Conservation (phyloP, 345 rosid genomes). For the Moringa oleifera region DNA sequence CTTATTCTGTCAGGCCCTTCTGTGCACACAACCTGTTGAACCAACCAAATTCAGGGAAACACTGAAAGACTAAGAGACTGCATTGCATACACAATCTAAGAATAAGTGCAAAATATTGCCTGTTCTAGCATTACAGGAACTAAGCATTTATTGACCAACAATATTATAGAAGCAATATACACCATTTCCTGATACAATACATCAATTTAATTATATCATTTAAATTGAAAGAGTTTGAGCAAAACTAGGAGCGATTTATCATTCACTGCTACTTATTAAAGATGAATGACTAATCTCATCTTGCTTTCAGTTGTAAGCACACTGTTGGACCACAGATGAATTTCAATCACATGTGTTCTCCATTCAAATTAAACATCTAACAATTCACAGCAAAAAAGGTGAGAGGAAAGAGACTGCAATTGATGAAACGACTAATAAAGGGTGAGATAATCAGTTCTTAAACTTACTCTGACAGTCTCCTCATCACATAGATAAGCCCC, state of each 20-base stretch:
- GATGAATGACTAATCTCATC: background rate
- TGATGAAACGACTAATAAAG: background rate
- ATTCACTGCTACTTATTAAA: background rate
- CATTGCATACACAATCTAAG: background rate
- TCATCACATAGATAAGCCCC: slow-evolving; percentile 96
- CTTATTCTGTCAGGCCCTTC: slow-evolving; percentile 97
- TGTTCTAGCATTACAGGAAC: slow-evolving; percentile 5
- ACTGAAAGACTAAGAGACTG: slow-evolving; percentile 3
- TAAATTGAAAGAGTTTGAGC: background rate
- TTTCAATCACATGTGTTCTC: background rate
- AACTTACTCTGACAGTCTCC: slow-evolving; percentile 88
- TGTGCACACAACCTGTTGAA: slow-evolving; percentile 76
- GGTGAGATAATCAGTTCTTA: slow-evolving; percentile 5
- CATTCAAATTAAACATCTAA: slow-evolving; percentile 1
- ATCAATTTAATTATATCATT: no score
- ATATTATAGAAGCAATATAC: no score
- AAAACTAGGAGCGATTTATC: background rate
- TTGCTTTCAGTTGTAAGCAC: background rate
- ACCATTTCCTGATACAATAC: no score
- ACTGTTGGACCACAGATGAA: background rate
- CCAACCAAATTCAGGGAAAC: slow-evolving; percentile 7
- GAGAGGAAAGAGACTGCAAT: background rate
- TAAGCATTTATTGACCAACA: background rate
- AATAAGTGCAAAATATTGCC: background rate
- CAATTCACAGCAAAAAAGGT: background rate